Base-by-base conservation (phyloP, 352 stramenopile species). In the Pythium rhizo-oryzae region DNA sequence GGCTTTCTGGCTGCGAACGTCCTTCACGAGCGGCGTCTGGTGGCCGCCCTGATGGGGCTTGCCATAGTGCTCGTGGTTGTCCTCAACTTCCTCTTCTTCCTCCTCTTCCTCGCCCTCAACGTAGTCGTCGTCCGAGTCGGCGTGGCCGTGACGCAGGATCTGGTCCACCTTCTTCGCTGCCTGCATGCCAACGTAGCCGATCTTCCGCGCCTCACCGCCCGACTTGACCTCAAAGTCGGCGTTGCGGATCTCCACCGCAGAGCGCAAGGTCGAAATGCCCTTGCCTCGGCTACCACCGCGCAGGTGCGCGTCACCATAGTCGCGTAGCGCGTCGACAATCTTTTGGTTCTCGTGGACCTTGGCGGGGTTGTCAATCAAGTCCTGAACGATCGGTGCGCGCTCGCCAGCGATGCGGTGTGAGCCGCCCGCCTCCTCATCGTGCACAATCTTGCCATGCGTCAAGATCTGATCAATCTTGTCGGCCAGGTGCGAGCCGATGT, bases 391-490 rank as follows among this genome's bases (percentile, higher is more conserved):
- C n/a, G 86, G 86, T 53, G 86, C 86, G 6, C 61, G 77, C 47
- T 87, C 77, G 0, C 79, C 77, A 9, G 75, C 70, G 9, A 75
- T 75, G 25, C 83, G 87, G 6, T 74, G 76, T 30, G 67, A 70
- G 19, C 72, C 65, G 0, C 55, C 65, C 28, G 71, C 69, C 1
- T 67, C 67, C 0, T 65, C 65, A 41, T 91, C 83, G 28, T 77
- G 73, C 1, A 91, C 64, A 44, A 92, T 90, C 44, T 84, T 84
- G 46, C 82, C 82, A n/a, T 90, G 72, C 57, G 78, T 39, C 16
- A 92, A 59, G 30, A 94, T 90, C 67, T 94, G 84, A 23, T 94
- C 81, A 41, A 94, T 91, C 71, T 94, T 94, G 41, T 90, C 78
- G 2, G 81, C 76, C 24, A 94, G 82, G 28, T 91, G 81, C n/a